A percentile compares a stretch with the other conserved stretches of the same genome.
Evolutionary conservation across 2,329 filamentous ascomycete genomes (phyloP).

Genomic region (Byssoonygena ceratinophila): DNA sequence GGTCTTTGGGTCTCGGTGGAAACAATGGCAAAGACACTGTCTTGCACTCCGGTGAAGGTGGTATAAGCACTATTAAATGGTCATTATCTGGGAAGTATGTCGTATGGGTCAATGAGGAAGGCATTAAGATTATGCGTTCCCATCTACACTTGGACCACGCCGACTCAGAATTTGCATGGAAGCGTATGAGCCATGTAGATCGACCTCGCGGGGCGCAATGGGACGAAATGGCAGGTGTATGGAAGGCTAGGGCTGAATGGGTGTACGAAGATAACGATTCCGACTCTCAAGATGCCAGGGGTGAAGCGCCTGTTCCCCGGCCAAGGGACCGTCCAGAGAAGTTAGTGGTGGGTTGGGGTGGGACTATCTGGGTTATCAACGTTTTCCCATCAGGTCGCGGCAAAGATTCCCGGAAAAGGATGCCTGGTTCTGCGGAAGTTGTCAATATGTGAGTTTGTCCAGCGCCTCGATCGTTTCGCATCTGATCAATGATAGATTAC

Average conservation of each 20-base stretch:
- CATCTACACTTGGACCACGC: conserved; percentile 67
- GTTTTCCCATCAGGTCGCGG: conserved; percentile 66
- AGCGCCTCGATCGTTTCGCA: conserved; percentile 22
- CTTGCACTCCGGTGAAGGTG: conserved; percentile 82
- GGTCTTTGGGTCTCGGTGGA: conserved; percentile 65
- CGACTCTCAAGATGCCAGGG: conserved; percentile 18
- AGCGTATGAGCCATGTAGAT: conserved; percentile 83
- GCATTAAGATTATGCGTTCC: conserved; percentile 94
- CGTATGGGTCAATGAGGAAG: conserved; percentile 91
- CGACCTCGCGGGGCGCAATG: conserved; percentile 75
- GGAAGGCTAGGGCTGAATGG: conserved; percentile 90
- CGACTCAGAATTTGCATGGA: conserved; percentile 80
- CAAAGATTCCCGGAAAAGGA: conserved; percentile 58
- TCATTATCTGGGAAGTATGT: conserved; percentile 86
- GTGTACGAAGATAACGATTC: conserved; percentile 61
- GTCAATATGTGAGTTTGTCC: conserved; percentile 60
- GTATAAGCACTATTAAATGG: conserved; percentile 88
- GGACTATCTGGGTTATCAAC: conserved; percentile 90
- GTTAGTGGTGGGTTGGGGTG: conserved; percentile 87
- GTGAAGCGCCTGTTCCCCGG: conserved; percentile 16
- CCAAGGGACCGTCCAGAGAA: conserved; percentile 47
- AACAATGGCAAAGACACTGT: conserved; percentile 76
- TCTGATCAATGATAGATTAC: conserved; percentile 50
- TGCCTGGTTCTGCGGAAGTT: conserved; percentile 74
- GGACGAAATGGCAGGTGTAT: conserved; percentile 93